phyloP scores from a whole-genome alignment of 192 early-diverging fungal species.

The Kappamyces sp. region DNA sequence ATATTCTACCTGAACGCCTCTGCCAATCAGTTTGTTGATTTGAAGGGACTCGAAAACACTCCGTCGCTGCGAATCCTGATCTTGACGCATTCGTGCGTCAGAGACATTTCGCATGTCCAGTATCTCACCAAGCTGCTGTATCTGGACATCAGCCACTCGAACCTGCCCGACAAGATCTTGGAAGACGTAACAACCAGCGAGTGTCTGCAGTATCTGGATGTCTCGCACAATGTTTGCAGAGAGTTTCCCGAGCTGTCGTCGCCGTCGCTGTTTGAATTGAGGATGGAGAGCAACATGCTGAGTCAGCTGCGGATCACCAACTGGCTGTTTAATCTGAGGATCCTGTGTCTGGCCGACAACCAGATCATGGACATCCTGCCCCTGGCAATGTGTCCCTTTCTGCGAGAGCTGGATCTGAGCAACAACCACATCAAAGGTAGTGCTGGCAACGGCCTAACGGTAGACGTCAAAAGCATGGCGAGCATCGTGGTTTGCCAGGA shows the following conservation, averaged over 20 bases:
- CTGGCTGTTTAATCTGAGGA: conserved; percentile 14
- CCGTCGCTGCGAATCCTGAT: conserved; percentile 9
- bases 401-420: conserved; percentile 5
- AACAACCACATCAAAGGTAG: conserved; percentile 8
- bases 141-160: conserved; percentile 7
- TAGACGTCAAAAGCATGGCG: conserved; percentile 8
- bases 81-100: not conserved
- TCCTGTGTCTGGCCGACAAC: conserved; percentile 8
- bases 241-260: conserved; percentile 10
- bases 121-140: conserved; percentile 9
- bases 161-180: not conserved
- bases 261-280: conserved; percentile 1
- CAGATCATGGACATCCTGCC: conserved; percentile 8
- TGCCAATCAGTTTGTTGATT: conserved; percentile 7
- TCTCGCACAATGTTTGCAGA: not conserved
- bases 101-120: conserved; percentile 1
- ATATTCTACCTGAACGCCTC: conserved; percentile 12
- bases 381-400: not conserved
- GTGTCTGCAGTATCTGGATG: conserved; percentile 5
- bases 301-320: not conserved
- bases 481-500: conserved; percentile 13
- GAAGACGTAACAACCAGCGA: not conserved
- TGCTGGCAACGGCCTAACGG: not conserved
- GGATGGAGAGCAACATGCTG: conserved; percentile 1
- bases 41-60: conserved; percentile 7